Conservation (phyloP, 2,329 filamentous ascomycete species). For the Fusarium gaditjirri region DNA sequence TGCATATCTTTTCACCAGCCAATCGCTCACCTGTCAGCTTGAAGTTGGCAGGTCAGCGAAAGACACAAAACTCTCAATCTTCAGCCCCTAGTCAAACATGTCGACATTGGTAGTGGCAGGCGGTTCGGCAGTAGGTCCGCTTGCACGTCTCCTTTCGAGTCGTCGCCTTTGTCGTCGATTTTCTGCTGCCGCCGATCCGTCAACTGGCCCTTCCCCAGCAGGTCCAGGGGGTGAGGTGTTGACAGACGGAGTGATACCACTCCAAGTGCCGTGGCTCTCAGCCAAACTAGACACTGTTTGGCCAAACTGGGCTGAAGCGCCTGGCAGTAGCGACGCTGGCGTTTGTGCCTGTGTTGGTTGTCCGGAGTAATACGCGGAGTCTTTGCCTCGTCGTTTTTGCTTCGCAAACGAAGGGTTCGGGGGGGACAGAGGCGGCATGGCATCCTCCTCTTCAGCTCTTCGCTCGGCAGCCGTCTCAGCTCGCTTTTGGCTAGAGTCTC, state of each 20-base stretch:
- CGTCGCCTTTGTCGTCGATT: conserved; percentile 66
- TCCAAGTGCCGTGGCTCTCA: conserved; percentile 65
- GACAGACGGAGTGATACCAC: conserved; percentile 52
- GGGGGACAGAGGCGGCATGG: conserved; percentile 61
- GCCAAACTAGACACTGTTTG: conserved; percentile 61
- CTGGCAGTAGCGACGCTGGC: conserved; percentile 50
- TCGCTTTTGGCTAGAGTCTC: conserved; percentile 61
- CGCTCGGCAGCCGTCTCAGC: conserved; percentile 61
- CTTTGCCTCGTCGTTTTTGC: conserved; percentile 61
- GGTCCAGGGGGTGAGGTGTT: conserved; percentile 55
- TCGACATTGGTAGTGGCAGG: conserved; percentile 28
- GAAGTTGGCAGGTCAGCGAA: background rate
- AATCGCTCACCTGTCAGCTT: background rate
- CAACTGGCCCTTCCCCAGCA: conserved; percentile 48
- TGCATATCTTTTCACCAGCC: conserved; percentile 21
- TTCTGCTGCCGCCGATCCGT: conserved; percentile 56
- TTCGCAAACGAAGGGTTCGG: conserved; percentile 68
- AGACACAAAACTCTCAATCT: background rate
- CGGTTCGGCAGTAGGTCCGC: conserved; percentile 41
- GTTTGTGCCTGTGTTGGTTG: conserved; percentile 46
- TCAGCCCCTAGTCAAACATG: conserved; percentile 29
- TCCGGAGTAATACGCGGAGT: conserved; percentile 72
- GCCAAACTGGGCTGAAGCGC: conserved; percentile 46
- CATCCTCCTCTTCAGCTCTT: conserved; percentile 52
- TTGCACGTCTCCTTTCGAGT: conserved; percentile 61